A percentile compares a stretch with the other conserved stretches of the same genome.
Conservation (phyloP, 164 flowering plant genomes). For the Santalum album region DNA sequence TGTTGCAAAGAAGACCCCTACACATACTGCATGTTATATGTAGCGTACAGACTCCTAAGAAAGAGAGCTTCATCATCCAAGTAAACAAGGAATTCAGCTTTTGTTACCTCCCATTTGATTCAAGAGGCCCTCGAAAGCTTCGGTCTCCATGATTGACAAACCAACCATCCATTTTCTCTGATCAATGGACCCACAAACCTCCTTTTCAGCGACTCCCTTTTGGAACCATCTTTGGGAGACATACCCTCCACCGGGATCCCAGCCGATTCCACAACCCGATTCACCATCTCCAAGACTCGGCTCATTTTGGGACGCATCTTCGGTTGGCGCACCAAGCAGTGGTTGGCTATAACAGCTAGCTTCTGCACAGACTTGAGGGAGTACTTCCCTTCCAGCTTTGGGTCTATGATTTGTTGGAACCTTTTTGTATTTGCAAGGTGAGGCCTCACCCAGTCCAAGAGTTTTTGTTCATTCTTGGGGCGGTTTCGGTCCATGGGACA, state of each 20-base stretch:
- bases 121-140: slow-evolving; percentile 20
- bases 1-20: too few relatives aligned
- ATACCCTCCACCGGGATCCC: slow-evolving; percentile 23
- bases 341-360: slow-evolving; percentile 72
- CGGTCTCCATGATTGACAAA: slow-evolving; percentile 26
- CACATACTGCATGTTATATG: too few relatives aligned
- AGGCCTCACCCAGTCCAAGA: slow-evolving; percentile 78
- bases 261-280: slow-evolving; percentile 30
- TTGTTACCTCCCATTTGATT: too few relatives aligned
- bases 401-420: slow-evolving; percentile 66
- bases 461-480: slow-evolving; percentile 71
- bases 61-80: too few relatives aligned
- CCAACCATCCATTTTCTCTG: slow-evolving; percentile 24
- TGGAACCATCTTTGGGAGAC: slow-evolving; percentile 11
- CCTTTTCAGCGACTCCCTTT: slow-evolving; percentile 19
- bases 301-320: slow-evolving; percentile 80
- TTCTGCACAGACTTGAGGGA: slow-evolving; percentile 48
- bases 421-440: slow-evolving; percentile 49
- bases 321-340: slow-evolving; percentile 49
- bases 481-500: slow-evolving; percentile 66
- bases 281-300: slow-evolving; percentile 61
- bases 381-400: slow-evolving; percentile 56
- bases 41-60: too few relatives aligned
- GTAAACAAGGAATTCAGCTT: too few relatives aligned
- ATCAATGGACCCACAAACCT: slow-evolving; percentile 26